These are phyloP conservation scores for Ramaria sp. DNA, from an alignment of 768 basidiomycete genomes.

Conservation along the genomic window DNA sequence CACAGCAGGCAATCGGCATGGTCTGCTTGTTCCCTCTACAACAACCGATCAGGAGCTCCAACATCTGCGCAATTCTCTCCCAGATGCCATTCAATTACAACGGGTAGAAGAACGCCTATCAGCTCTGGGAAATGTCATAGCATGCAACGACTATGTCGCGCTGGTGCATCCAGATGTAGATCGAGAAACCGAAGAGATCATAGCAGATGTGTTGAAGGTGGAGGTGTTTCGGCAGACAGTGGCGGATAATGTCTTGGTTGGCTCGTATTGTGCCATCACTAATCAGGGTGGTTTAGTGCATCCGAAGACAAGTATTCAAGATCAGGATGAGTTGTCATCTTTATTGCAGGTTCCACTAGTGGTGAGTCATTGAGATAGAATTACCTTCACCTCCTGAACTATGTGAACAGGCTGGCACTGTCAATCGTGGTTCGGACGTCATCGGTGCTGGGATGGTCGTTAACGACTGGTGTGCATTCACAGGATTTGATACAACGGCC, in stretches of 20 bases:
- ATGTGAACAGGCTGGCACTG: constrained; percentile 76
- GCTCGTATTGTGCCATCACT: constrained; percentile 88
- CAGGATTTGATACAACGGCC: constrained; percentile 98
- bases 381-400: constrained; percentile 3
- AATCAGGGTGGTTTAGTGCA: constrained; percentile 98
- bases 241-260: constrained; percentile 94
- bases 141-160: constrained; percentile 97
- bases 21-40: constrained; percentile 88
- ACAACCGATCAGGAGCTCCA: constrained; percentile 98
- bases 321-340: constrained; percentile 94
- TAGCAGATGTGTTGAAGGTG: constrained; percentile 97
- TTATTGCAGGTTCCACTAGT: constrained; percentile 91
- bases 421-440: constrained; percentile 97
- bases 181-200: constrained; percentile 98
- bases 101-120: constrained; percentile 95
- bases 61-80: constrained; percentile 91
- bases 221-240: constrained; percentile 98
- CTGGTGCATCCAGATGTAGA: constrained; percentile 98
- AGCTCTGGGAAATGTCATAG: constrained; percentile 96
- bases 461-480: constrained; percentile 99
- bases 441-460: constrained; percentile 96
- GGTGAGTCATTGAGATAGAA: constrained; percentile 37
- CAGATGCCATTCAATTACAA: constrained; percentile 88
- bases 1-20: constrained; percentile 94
- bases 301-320: constrained; percentile 92